Evolutionary conservation across 2,329 filamentous ascomycete species (phyloP).

Genomic region (Penicillium vulpinum): DNA sequence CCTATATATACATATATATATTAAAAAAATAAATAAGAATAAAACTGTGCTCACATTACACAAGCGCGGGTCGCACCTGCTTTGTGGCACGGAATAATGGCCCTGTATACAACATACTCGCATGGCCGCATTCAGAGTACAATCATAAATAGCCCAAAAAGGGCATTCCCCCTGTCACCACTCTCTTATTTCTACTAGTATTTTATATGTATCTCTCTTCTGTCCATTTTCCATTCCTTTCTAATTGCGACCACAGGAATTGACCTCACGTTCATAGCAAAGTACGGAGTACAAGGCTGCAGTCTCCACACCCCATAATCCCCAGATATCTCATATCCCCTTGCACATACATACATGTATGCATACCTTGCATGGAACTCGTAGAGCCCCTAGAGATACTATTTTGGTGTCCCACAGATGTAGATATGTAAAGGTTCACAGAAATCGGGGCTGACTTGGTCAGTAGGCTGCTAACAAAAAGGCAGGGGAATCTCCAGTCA

Average conservation of each 20-base stretch:
- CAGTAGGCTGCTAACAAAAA: neutral
- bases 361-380: neutral
- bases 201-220: no score
- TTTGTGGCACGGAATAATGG: neutral
- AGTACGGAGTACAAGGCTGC: neutral
- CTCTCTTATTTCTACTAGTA: neutral
- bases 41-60: neutral
- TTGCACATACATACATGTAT: conserved; percentile 4
- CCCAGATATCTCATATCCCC: neutral
- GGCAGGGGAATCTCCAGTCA: neutral
- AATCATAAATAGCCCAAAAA: neutral
- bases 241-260: neutral
- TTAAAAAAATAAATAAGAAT: neutral
- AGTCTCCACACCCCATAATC: neutral
- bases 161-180: neutral
- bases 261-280: neutral
- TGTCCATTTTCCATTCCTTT: neutral
- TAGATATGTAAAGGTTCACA: neutral
- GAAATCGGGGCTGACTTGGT: neutral
- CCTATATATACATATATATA: no score
- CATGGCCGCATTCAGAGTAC: neutral
- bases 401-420: neutral
- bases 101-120: conserved; percentile 1
- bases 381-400: conserved; percentile 1
- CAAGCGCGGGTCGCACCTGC: conserved; percentile 6